Evolutionary conservation across 352 stramenopile genomes (phyloP), one percentile per base, ranked within the genome.

Genomic region (Phytophthora boehmeriae): DNA sequence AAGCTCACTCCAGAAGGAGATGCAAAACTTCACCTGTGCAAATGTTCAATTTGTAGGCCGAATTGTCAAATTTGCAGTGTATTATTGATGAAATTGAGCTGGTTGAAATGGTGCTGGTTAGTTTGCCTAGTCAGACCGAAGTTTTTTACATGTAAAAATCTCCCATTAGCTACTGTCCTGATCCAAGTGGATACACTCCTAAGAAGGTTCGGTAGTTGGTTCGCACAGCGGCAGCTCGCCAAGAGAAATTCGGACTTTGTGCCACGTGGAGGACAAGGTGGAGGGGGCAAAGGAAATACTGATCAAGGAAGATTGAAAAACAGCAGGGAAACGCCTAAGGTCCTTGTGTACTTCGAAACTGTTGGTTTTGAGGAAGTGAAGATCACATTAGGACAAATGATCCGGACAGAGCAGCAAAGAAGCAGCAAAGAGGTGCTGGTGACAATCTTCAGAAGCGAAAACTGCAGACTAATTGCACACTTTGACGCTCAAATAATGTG

Each of bases 21-120:
- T 43, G 5, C 32, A 47, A 60, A 60, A 14, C 30, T 46, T 14
- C 41, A 60, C 19, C 27, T 60, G 10, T 60, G 30, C 43, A 60
- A 60, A 20, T 60, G 41, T 53, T 60, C 20, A 60, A 30, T 14
- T 6, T 53, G 0, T 2, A 6, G n/a, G 52, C 42, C 10, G 27
- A 60, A 16, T 27, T 60, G 32, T 8, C 14, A 4, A 38, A 36
- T 9, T 50, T 54, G 16, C 17, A 62, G 20, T 34, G 42, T 17
- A 48, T 1, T 13, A 23, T 59, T n/a, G 39, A 13, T 17, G 42
- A 59, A 10, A 52, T 27, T 5, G 11, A 36, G 6, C 41, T 61
- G 32, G 43, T 49, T 1, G 54, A 48, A 2, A 61, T 61, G 54
- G 2, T 61, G 34, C 54, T 54, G 9, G 20, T 39, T 5, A 61